Base-by-base conservation (phyloP, 2,329 filamentous ascomycete genomes). In the Cordyceps cicadae region DNA sequence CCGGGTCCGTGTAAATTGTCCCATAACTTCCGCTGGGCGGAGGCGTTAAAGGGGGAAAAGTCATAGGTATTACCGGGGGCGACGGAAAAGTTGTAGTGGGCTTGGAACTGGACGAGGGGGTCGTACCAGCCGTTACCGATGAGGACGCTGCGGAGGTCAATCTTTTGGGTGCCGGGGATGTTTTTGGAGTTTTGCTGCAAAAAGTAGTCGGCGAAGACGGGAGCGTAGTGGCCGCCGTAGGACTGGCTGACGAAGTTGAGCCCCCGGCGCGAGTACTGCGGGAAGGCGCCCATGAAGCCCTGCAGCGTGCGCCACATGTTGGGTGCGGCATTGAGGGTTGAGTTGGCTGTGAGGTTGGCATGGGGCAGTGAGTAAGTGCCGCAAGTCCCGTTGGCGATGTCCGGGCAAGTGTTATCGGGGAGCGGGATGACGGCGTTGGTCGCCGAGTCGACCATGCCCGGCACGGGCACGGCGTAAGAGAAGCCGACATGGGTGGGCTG, bases 161-260 rank as follows among this genome's bases (percentile, higher is more conserved):
- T 62, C 0, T 75, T 69, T 2, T 81, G 79, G 62, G 77, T 79
- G 7, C 68, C 67, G 26, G 59, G 43, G 0, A 79, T 77, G 43
- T 62, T 70, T 62, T 75, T 77, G 12, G 75, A 70, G 63, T 90
- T 90, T 70, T 90, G 85, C 59, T 81, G 69, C 67, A 87, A 79
- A 72, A 80, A 82, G 61, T 79, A 73, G 1, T 74, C 73, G n/a
- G 83, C 81, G 66, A 89, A 87, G 0, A 79, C 78, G 1, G 86
- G 86, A 0, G 85, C 87, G 66, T 89, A 90, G 63, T 85, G 83
- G 5, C 88, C 88, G 29, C 86, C 83, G 70, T 89, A 87, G 69
- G 83, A 87, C 71, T 89, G 86, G 1, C 85, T 80, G 66, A 87
- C 88, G 1, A 90, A 72, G 66, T 86, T 85, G 55, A 89, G 78